Evolutionary conservation across 2,329 filamentous ascomycete species (phyloP).

Genomic region (Balansia obtecta): DNA sequence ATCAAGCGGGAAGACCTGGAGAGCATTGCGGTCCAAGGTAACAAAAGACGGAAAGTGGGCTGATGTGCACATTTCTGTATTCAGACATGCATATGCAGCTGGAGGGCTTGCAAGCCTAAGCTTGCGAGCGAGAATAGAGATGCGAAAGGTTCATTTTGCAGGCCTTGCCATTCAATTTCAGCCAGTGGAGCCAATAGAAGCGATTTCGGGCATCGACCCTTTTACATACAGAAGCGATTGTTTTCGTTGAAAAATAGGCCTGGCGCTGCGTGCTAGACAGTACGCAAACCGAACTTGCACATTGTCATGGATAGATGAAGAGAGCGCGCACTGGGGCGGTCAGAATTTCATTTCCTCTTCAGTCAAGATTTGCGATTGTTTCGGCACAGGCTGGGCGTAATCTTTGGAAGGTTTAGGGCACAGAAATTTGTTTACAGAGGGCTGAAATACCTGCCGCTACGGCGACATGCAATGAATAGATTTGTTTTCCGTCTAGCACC

Average conservation of each 20-base stretch:
- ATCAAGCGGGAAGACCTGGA: conserved; percentile 31
- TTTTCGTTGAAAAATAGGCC: background rate
- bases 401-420: background rate
- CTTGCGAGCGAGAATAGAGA: too few relatives aligned
- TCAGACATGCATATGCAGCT: too few relatives aligned
- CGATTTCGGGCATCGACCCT: background rate
- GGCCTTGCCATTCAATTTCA: too few relatives aligned
- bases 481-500: background rate
- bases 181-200: background rate
- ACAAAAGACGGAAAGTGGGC: conserved; percentile 27
- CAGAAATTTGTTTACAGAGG: background rate
- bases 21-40: conserved; percentile 14
- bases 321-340: background rate
- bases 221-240: background rate
- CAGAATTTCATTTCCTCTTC: background rate
- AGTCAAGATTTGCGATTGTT: background rate
- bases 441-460: background rate
- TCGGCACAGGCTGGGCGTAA: background rate
- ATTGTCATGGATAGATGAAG: background rate
- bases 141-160: too few relatives aligned
- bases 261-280: background rate
- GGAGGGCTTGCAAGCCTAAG: too few relatives aligned
- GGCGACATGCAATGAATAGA: background rate
- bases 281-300: background rate
- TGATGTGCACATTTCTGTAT: conserved; percentile 7